phyloP scores from a whole-genome alignment of 495 filamentous ascomycete genomes.

The Echria macrotheca region DNA sequence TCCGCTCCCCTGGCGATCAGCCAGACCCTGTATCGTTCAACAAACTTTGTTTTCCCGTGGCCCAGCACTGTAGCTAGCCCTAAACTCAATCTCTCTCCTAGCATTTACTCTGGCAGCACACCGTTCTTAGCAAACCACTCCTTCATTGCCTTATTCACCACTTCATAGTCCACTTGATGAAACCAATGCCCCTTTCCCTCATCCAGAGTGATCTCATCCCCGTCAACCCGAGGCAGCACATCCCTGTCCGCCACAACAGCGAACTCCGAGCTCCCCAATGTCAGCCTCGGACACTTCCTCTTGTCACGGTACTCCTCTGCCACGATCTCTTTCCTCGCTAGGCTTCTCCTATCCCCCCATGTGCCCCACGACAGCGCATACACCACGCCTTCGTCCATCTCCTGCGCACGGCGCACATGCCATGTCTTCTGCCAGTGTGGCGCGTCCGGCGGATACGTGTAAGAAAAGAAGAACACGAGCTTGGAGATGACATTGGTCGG shows the following conservation, averaged over 20 bases:
- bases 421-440: conserved; percentile 4
- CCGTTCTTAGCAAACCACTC: background rate
- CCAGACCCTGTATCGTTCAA: no score
- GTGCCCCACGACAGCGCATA: background rate
- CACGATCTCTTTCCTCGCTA: conserved; percentile 5
- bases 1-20: no score
- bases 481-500: background rate
- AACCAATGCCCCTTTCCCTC: conserved; percentile 10
- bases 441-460: conserved; percentile 2
- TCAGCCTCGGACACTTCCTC: conserved; percentile 3
- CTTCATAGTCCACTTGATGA: background rate
- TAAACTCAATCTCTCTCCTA: no score
- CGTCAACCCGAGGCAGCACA: background rate
- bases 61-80: no score
- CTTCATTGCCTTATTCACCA: background rate
- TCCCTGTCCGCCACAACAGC: background rate
- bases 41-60: no score
- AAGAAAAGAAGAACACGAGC: background rate
- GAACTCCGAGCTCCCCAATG: background rate
- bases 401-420: conserved; percentile 1
- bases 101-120: background rate
- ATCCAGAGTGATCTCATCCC: conserved; percentile 4
- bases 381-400: conserved; percentile 5
- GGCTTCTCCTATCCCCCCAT: conserved; percentile 1
- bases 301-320: background rate